Evolutionary conservation across 306 rosid species (phyloP).

Genomic region (Fagus sylvatica): DNA sequence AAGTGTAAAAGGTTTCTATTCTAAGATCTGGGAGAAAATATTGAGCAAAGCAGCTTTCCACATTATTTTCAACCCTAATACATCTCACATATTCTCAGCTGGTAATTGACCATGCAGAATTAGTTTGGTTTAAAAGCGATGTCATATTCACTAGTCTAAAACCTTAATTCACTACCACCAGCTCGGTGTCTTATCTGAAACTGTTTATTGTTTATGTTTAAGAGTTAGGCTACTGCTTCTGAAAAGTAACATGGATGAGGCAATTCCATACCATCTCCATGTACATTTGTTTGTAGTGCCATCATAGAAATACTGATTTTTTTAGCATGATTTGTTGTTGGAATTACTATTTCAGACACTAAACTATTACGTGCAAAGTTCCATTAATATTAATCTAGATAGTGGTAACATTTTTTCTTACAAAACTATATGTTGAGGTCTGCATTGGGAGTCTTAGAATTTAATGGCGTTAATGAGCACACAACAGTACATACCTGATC

Average conservation of each 20-base stretch:
- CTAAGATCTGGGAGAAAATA: neutral
- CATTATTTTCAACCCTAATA: neutral
- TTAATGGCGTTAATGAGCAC: neutral
- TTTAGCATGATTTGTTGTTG: neutral
- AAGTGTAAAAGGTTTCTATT: neutral
- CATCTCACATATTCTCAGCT: neutral
- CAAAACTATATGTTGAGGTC: neutral
- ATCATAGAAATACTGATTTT: neutral
- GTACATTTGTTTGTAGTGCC: neutral
- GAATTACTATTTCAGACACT: neutral
- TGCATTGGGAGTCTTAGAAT: neutral
- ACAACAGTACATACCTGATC: conserved; percentile 48
- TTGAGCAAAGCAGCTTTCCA: neutral
- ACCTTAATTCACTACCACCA: neutral
- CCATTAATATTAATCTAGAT: neutral
- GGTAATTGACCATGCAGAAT: neutral
- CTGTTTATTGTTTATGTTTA: neutral
- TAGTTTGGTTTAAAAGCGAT: neutral
- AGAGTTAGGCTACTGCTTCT: neutral
- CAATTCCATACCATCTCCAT: neutral
- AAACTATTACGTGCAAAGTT: neutral
- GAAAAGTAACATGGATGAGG: neutral
- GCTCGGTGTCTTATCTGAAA: neutral
- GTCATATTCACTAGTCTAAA: neutral
- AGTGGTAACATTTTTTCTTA: neutral